phyloP scores from a whole-genome alignment of 73 alveolate species.

The Urostyla sp. region DNA sequence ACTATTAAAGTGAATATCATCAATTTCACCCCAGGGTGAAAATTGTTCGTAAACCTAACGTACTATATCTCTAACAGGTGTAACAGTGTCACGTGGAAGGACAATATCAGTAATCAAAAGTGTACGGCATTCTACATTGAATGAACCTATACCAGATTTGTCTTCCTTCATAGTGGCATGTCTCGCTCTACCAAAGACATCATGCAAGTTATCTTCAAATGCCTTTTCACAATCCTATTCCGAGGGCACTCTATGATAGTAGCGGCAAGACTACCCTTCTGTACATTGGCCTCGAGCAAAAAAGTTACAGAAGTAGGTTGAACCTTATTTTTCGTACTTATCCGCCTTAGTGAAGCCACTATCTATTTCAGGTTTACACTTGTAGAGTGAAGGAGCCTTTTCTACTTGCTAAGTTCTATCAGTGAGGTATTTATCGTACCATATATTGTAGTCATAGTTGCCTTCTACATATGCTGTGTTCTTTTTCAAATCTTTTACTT shows the following conservation, averaged over 20 bases:
- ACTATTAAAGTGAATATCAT: slow-evolving; percentile 92
- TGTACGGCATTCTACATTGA: slow-evolving; percentile 93
- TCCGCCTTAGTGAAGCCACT: slow-evolving; percentile 98
- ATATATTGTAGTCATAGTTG: slow-evolving; percentile 97
- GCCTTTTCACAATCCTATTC: slow-evolving; percentile 80
- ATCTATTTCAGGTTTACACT: slow-evolving; percentile 95
- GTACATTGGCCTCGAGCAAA: slow-evolving; percentile 98
- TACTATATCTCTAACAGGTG: slow-evolving; percentile 91
- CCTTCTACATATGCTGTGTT: slow-evolving; percentile 98
- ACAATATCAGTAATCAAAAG: slow-evolving; percentile 88
- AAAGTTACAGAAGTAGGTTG: slow-evolving; percentile 92
- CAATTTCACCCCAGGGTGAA: slow-evolving; percentile 98
- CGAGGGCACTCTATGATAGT: slow-evolving; percentile 96
- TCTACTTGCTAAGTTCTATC: slow-evolving; percentile 86
- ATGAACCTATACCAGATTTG: slow-evolving; percentile 96
- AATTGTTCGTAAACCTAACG: slow-evolving; percentile 92
- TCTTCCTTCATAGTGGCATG: slow-evolving; percentile 95
- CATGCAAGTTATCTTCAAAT: slow-evolving; percentile 90
- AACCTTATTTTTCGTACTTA: slow-evolving; percentile 84
- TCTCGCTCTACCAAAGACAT: slow-evolving; percentile 97
- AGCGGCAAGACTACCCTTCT: slow-evolving; percentile 98
- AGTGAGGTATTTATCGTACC: slow-evolving; percentile 98
- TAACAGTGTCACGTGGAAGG: slow-evolving; percentile 83
- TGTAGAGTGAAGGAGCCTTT: slow-evolving; percentile 90
- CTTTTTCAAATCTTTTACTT: slow-evolving; percentile 88